Evolutionary conservation across 306 rosid genomes (phyloP), one percentile per base, ranked within the genome.

Genomic region (Glycyrrhiza uralensis): DNA sequence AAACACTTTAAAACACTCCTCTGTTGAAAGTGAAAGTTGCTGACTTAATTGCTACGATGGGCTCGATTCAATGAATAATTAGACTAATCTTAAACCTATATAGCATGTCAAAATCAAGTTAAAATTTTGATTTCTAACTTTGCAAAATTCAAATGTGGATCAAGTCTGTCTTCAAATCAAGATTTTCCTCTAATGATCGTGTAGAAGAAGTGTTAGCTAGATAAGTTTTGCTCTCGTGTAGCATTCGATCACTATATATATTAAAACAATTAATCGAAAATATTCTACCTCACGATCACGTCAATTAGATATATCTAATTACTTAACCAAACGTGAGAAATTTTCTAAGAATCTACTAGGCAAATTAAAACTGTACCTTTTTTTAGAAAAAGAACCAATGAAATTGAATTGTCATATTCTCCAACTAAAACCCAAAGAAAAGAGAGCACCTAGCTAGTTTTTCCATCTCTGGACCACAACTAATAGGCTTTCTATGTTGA

Each of bases 381-480:
- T n/a, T 38, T 60, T 19, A 33, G 42, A 26, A 71, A 71, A 78
- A 70, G 14, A 45, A 50, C 23, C 47, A 63, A 32, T n/a, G n/a
- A n/a, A n/a, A n/a, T n/a, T 41, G 58, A 60, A 56, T 14, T 70
- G 77, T 62, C 60, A 60, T 32, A 54, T 61, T 70, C 72, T 51
- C 24, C 41, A 51, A 62, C 77, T 11, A 46, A 11, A 61, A 13
- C 32, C 8, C 3, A 57, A 11, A 42, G 0, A 26, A 10, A 38
- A 11, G 38, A n/a, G 19, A 66, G 60, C 14, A 5, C 33, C 19
- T 50, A 54, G n/a, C 41, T 30, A 38, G 28, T 42, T 29, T 42
- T 26, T 32, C 4, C n/a, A n/a, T n/a, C 29, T n/a, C 1, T 49
- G 79, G 79, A 63, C 79, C 78, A 74, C 78, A 50, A 59, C 33